Base-by-base conservation (phyloP, 805 yeast genomes). In the Ogataea methanolica region DNA sequence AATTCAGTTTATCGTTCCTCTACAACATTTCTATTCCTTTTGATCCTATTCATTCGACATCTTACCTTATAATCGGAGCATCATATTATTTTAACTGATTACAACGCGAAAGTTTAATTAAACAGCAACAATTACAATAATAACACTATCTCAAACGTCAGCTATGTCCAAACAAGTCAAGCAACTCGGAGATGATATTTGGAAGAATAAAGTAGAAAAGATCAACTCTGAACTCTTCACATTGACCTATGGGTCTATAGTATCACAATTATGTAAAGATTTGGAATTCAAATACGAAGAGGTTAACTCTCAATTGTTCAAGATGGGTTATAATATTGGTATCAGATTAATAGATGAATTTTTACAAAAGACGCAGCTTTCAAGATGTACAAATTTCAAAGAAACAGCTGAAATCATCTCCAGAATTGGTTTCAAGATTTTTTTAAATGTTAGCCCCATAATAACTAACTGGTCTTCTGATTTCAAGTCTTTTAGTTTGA, bases 291-390 rank as follows among this genome's bases (percentile, higher is more conserved):
- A 91, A 65, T 91, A 88, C 64, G 63, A 61, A 6, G 83, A 83
- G 58, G 96, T 94, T 48, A 94, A 94, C 62, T 71, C 73, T 44
- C 96, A 92, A 61, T 73, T 94, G 43, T 96, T 84, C 59, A 79
- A 80, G 53, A 92, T 94, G 98, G 99, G 99, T 1, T 88, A 91
- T 66, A 90, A 88, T 63, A 94, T 94, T 37, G 99, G 99, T 1
- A 71, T 90, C 42, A 72, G 99, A 53, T 66, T 94, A 49, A 88
- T 94, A 43, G 99, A 94, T 61, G 99, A 94, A 63, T 89, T 92
- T 60, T 72, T 94, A 37, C 95, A 97, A 31, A 82, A 85, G 59
- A 83, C 96, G 0, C 91, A 88, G n/a, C 74, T 85, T 1, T 85
- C 88, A 36, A 73, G 99, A 50, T 94, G 99, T 65, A 73, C 74